phyloP scores from a whole-genome alignment of 1,139 yeast species.

The Suzukiozyma palmioleophila region DNA sequence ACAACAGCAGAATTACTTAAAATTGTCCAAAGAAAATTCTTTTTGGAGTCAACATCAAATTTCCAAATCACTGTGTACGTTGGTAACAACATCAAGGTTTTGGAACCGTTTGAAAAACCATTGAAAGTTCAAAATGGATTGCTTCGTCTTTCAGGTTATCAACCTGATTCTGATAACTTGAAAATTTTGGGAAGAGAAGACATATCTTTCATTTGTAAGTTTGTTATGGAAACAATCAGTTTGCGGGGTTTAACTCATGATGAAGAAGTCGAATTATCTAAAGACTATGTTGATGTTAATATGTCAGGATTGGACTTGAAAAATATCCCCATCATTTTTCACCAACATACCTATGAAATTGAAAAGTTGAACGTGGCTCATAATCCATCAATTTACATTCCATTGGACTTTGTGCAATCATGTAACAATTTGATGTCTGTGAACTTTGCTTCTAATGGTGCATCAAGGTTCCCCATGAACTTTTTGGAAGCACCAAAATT shows the following conservation, averaged over 20 bases:
- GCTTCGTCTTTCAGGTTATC: slow-evolving; percentile 74
- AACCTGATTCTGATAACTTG: slow-evolving; percentile 62
- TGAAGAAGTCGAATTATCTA: slow-evolving; percentile 59
- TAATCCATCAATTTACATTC: slow-evolving; percentile 81
- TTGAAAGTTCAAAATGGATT: slow-evolving; percentile 72
- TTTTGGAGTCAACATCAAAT: slow-evolving; percentile 63
- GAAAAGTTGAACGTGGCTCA: slow-evolving; percentile 80
- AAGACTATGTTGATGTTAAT: slow-evolving; percentile 72
- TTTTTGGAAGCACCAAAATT: slow-evolving; percentile 66
- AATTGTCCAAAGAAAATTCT: slow-evolving; percentile 70
- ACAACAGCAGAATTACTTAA: slow-evolving; percentile 72
- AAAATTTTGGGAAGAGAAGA: slow-evolving; percentile 85
- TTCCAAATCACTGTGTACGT: slow-evolving; percentile 76
- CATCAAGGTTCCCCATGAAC: slow-evolving; percentile 69
- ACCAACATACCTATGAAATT: slow-evolving; percentile 77
- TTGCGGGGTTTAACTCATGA: slow-evolving; percentile 64
- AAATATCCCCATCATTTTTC: slow-evolving; percentile 80
- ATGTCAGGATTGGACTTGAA: slow-evolving; percentile 72
- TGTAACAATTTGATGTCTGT: slow-evolving; percentile 68
- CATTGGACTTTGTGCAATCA: slow-evolving; percentile 81
- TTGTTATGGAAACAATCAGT: slow-evolving; percentile 70
- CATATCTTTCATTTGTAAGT: slow-evolving; percentile 78
- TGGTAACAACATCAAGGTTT: slow-evolving; percentile 73
- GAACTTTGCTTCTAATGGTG: slow-evolving; percentile 69
- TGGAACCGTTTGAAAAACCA: slow-evolving; percentile 74